Conservation (phyloP, 2,329 filamentous ascomycete genomes). For the Cladosporium cucumerinum region DNA sequence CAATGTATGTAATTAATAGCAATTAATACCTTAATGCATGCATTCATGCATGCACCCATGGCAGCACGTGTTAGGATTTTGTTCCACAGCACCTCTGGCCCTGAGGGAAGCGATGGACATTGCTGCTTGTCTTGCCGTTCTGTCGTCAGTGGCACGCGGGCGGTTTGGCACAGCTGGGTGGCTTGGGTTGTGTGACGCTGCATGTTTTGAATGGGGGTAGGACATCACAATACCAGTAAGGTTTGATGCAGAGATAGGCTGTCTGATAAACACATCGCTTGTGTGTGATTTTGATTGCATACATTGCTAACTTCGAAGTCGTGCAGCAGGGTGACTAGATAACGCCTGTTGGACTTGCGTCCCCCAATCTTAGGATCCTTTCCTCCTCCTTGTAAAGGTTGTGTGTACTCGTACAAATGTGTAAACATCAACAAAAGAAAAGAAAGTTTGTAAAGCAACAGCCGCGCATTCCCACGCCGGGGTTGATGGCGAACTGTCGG, state of each 20-base stretch:
- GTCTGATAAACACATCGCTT: neutral
- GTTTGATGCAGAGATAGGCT: too few species aligned
- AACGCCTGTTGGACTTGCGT: neutral
- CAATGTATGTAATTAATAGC: neutral
- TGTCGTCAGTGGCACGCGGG: neutral
- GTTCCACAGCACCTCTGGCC: neutral
- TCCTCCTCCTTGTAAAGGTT: neutral
- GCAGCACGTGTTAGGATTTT: neutral
- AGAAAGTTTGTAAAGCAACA: neutral
- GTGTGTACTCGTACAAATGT: neutral
- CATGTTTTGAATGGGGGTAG: neutral
- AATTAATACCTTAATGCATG: neutral
- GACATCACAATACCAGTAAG: too few species aligned
- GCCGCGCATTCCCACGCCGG: neutral
- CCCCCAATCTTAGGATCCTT: neutral
- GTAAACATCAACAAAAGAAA: neutral
- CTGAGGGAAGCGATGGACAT: neutral
- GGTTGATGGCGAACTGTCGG: neutral
- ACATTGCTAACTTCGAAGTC: neutral
- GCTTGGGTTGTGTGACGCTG: neutral
- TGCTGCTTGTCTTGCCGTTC: neutral
- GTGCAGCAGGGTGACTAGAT: neutral
- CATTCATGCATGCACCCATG: neutral
- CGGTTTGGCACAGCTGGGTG: neutral
- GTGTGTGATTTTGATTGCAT: neutral